Percentiles rank a stretch among this genome's conserved stretches.
phyloP scores from a whole-genome alignment of 2,329 filamentous ascomycete genomes.

The Xylaria sp. region DNA sequence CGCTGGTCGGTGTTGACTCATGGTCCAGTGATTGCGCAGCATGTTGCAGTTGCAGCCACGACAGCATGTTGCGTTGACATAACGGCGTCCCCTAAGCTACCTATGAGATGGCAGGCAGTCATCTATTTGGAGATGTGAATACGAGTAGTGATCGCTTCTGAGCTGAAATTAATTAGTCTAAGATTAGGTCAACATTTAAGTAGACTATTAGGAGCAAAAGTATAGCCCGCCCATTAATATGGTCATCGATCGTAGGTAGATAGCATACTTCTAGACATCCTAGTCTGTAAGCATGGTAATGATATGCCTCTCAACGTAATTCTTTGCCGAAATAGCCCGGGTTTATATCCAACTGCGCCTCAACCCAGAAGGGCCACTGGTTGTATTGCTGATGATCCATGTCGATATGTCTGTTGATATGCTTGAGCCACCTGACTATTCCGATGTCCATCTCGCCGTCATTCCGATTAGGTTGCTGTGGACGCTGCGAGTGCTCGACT shows the following conservation, averaged over 20 bases:
- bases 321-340: slow-evolving; percentile 57
- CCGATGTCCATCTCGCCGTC: slow-evolving; percentile 52
- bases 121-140: background rate
- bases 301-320: slow-evolving; percentile 17
- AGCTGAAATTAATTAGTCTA: slow-evolving; percentile 4
- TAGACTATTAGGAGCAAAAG: slow-evolving; percentile 9
- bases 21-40: background rate
- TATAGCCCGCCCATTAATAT: slow-evolving; percentile 11
- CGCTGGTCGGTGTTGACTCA: slow-evolving; percentile 12
- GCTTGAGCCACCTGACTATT: slow-evolving; percentile 61
- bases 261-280: background rate
- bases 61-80: slow-evolving; percentile 1
- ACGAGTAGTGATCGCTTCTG: background rate
- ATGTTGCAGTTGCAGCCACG: slow-evolving; percentile 1
- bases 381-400: slow-evolving; percentile 59
- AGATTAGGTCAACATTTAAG: slow-evolving; percentile 6
- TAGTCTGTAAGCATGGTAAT: slow-evolving; percentile 3
- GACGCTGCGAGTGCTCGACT: slow-evolving; percentile 48
- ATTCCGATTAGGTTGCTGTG: slow-evolving; percentile 40
- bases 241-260: slow-evolving; percentile 22
- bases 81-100: background rate
- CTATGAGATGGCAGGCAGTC: background rate
- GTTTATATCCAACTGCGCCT: slow-evolving; percentile 59
- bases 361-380: slow-evolving; percentile 65
- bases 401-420: slow-evolving; percentile 61